These are phyloP conservation scores for Diplodia sapinea DNA, from an alignment of 2,329 filamentous ascomycete species.

Conservation along the genomic window DNA sequence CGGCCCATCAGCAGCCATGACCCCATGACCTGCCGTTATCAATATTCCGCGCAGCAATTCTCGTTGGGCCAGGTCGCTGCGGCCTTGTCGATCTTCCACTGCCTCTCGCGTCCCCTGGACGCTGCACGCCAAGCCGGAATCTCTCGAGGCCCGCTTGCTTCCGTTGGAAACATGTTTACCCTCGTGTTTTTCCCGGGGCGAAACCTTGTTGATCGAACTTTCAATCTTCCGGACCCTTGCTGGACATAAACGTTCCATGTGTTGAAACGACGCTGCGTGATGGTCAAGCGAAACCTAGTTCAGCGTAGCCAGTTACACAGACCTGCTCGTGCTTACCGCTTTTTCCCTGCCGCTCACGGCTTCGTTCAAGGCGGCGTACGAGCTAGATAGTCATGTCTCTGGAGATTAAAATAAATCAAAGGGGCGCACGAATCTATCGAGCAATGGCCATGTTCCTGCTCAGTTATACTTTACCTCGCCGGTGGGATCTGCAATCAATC, in stretches of 20 bases:
- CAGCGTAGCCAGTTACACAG: neutral
- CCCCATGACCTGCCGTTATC: neutral
- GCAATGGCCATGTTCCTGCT: neutral
- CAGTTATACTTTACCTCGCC: neutral
- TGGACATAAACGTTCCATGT: neutral
- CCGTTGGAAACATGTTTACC: neutral
- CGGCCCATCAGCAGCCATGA: neutral
- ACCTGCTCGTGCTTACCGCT: neutral
- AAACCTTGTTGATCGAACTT: neutral
- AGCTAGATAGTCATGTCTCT: neutral
- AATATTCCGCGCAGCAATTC: too few relatives aligned
- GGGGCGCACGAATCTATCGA: neutral
- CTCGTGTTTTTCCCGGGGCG: neutral
- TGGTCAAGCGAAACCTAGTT: neutral
- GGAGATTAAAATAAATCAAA: neutral
- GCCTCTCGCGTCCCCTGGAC: too few relatives aligned
- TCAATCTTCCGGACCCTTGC: neutral
- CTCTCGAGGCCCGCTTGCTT: neutral
- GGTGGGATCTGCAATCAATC: too few relatives aligned
- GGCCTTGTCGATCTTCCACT: neutral
- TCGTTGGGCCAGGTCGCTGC: neutral
- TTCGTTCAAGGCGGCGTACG: neutral
- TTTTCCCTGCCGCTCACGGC: neutral
- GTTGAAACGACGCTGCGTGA: neutral
- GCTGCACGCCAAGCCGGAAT: neutral